Evolutionary conservation across 2,329 filamentous ascomycete species (phyloP).

Genomic region (Coleophoma crateriformis): DNA sequence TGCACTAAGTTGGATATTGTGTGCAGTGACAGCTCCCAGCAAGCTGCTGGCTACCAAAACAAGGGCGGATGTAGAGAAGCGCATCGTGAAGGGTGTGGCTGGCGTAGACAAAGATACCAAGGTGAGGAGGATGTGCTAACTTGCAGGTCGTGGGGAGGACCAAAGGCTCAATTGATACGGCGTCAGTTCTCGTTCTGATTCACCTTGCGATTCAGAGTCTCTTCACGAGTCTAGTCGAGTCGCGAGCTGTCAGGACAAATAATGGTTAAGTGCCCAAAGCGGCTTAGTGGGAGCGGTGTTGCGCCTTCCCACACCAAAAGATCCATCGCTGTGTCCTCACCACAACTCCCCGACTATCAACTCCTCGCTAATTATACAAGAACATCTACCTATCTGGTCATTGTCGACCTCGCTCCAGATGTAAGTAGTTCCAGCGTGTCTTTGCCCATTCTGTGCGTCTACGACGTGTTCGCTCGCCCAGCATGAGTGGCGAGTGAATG

Average conservation of each 20-base stretch:
- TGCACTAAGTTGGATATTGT: conserved; percentile 93
- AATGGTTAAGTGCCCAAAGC: background rate
- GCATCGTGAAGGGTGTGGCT: conserved; percentile 18
- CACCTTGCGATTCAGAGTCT: too few relatives aligned
- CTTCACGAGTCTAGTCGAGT: too few relatives aligned
- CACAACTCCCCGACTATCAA: conserved; percentile 19
- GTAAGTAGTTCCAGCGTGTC: conserved; percentile 15
- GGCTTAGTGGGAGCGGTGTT: background rate
- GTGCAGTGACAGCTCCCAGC: conserved; percentile 59
- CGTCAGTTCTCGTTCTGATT: too few relatives aligned
- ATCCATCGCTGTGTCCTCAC: conserved; percentile 16
- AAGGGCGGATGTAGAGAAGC: conserved; percentile 22
- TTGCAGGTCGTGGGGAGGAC: too few relatives aligned
- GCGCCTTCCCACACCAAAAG: conserved; percentile 1
- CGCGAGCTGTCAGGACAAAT: background rate
- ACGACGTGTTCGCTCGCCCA: background rate
- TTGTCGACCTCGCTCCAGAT: conserved; percentile 17
- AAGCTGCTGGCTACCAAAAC: conserved; percentile 22
- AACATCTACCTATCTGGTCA: conserved; percentile 23
- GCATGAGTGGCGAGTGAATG: conserved; percentile 6
- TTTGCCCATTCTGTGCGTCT: conserved; percentile 1
- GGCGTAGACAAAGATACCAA: too few relatives aligned
- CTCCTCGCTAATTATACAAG: conserved; percentile 22
- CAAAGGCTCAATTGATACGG: background rate
- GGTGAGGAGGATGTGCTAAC: too few relatives aligned